Evolutionary conservation across 2,329 filamentous ascomycete genomes (phyloP).

Genomic region (Teratosphaeria gauchensis): DNA sequence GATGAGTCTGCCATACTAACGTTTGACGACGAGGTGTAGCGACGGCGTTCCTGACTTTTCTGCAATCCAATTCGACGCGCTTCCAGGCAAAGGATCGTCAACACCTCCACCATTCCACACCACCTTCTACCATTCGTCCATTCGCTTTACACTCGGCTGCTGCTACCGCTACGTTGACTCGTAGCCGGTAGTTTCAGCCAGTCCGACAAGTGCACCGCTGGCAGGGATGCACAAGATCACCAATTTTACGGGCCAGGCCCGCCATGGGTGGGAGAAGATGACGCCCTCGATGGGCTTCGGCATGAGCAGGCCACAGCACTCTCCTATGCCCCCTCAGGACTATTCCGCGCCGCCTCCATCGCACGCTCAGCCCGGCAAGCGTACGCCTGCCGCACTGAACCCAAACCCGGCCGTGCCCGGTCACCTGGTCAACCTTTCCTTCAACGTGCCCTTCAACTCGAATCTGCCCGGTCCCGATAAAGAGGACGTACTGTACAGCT

Average conservation of each 20-base stretch:
- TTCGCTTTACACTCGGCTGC: not conserved
- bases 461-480: constrained; percentile 82
- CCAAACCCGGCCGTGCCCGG: constrained; percentile 59
- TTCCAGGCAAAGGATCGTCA: not conserved
- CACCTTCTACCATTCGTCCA: not conserved
- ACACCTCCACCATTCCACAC: not conserved
- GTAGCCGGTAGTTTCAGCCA: not conserved
- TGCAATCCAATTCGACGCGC: not conserved
- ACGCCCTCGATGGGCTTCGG: constrained; percentile 51
- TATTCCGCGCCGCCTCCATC: constrained; percentile 3
- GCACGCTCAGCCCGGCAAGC: constrained; percentile 35
- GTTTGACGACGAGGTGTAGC: not conserved
- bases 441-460: constrained; percentile 94
- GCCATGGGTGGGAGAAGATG: constrained; percentile 58
- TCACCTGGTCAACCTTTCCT: constrained; percentile 78
- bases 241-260: constrained; percentile 56
- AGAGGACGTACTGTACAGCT: constrained; percentile 90
- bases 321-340: constrained; percentile 5
- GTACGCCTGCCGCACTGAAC: constrained; percentile 32
- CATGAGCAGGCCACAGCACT: constrained; percentile 3
- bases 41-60: not conserved
- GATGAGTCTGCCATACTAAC: not conserved
- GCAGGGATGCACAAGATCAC: constrained; percentile 55
- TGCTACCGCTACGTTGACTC: not conserved
- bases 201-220: not conserved